Evolutionary conservation across 1,284 basidiomycete genomes (phyloP).

Genomic region (Exsudoporus floridanus): DNA sequence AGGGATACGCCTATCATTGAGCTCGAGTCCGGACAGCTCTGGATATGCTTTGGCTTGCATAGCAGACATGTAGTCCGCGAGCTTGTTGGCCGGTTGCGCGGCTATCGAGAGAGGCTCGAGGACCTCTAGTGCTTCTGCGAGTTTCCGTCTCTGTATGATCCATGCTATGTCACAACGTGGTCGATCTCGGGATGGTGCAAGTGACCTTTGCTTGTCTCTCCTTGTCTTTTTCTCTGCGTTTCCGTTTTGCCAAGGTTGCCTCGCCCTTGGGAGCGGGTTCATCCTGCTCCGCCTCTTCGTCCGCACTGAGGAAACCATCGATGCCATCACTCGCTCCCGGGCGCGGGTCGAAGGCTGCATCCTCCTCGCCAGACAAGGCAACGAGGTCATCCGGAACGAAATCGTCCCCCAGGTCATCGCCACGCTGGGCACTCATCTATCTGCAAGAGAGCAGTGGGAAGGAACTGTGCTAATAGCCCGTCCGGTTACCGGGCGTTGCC

Average conservation of each 20-base stretch:
- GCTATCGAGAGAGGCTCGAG: conserved; percentile 51
- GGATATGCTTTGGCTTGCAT: conserved; percentile 66
- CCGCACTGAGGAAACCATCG: conserved; percentile 44
- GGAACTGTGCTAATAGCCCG: too few species aligned
- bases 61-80: conserved; percentile 60
- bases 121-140: conserved; percentile 46
- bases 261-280: conserved; percentile 29
- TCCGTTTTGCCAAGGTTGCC: conserved; percentile 54
- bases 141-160: conserved; percentile 55
- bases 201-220: conserved; percentile 61
- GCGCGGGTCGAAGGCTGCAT: conserved; percentile 42
- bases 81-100: conserved; percentile 50
- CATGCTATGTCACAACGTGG: conserved; percentile 8
- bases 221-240: conserved; percentile 69
- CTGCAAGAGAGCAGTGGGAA: neutral
- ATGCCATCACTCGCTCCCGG: conserved; percentile 42
- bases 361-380: conserved; percentile 58
- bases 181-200: conserved; percentile 22
- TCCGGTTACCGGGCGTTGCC: neutral
- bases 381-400: conserved; percentile 72
- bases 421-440: conserved; percentile 43
- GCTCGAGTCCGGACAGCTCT: conserved; percentile 66
- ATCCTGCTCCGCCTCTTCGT: conserved; percentile 41
- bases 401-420: conserved; percentile 81
- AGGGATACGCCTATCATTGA: conserved; percentile 70